Conservation (phyloP, 257 asterid genomes). For the Solanum chiquidenum region DNA sequence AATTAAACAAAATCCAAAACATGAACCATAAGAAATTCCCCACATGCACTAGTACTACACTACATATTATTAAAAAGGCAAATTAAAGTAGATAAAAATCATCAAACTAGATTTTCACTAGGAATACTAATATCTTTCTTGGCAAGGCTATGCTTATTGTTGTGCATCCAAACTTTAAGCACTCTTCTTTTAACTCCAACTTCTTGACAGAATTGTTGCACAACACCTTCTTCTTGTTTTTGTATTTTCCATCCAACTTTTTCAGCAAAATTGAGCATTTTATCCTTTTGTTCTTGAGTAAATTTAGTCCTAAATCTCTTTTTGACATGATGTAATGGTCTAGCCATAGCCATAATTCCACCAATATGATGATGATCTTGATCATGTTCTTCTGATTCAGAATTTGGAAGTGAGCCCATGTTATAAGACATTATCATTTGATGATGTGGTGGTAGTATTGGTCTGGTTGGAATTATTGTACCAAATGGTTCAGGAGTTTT, state of each 20-base stretch:
- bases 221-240: slow-evolving; percentile 68
- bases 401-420: slow-evolving; percentile 24
- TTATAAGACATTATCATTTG: slow-evolving; percentile 63
- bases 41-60: not conserved
- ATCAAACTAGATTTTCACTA: slow-evolving; percentile 12
- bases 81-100: not conserved
- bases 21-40: not conserved
- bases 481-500: slow-evolving; percentile 21
- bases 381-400: slow-evolving; percentile 55
- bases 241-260: slow-evolving; percentile 89
- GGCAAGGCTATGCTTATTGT: slow-evolving; percentile 64
- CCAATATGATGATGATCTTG: not conserved
- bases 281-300: slow-evolving; percentile 78
- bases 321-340: slow-evolving; percentile 36
- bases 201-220: slow-evolving; percentile 78
- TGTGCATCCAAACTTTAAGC: slow-evolving; percentile 92
- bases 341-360: not conserved
- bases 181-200: slow-evolving; percentile 74
- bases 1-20: not conserved
- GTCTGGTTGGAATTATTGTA: slow-evolving; percentile 15
- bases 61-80: not conserved
- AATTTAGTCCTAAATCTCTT: slow-evolving; percentile 82
- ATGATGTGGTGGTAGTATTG: slow-evolving; percentile 25
- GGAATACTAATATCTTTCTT: slow-evolving; percentile 27
- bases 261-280: slow-evolving; percentile 73